A percentile compares a stretch with the other conserved stretches of the same genome.
Conservation (phyloP, 441 rosid species). For the Euphorbia schlechtendalii region DNA sequence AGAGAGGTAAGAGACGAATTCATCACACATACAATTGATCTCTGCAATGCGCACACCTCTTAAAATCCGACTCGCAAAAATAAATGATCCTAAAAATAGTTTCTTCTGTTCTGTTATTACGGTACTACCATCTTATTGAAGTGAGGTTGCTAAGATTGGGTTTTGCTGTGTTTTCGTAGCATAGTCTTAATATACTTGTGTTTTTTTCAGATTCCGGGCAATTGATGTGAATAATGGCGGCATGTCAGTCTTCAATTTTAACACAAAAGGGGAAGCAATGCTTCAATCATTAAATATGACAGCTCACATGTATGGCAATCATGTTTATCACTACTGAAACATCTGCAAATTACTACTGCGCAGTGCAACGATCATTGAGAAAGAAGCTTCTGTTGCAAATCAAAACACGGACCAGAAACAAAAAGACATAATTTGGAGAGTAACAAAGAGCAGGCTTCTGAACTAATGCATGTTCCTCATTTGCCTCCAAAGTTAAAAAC, state of each 20-base stretch:
- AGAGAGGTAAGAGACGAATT: constrained; percentile 37
- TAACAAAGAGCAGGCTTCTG: background rate
- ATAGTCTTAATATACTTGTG: background rate
- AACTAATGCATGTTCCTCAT: background rate
- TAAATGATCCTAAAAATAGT: background rate
- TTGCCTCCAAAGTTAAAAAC: background rate
- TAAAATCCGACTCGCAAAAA: no score
- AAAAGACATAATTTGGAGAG: background rate
- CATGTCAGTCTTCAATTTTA: constrained; percentile 40
- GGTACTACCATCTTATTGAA: background rate
- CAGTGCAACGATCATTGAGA: constrained; percentile 1
- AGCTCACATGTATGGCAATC: constrained; percentile 50
- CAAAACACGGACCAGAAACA: constrained; percentile 1
- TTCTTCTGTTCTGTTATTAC: background rate
- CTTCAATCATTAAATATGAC: constrained; percentile 54
- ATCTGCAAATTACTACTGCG: no score
- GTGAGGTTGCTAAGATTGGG: constrained; percentile 1
- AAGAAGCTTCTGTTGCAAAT: constrained; percentile 12
- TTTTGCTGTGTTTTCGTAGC: background rate
- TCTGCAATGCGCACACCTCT: background rate
- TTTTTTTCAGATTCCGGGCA: constrained; percentile 42
- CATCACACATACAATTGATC: constrained; percentile 1
- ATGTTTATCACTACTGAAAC: constrained; percentile 33
- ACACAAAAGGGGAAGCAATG: constrained; percentile 57
- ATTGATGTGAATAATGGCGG: constrained; percentile 57